These are phyloP conservation scores for Phaseolus lunatus DNA, from an alignment of 306 rosid genomes.

Conservation along the genomic window DNA sequence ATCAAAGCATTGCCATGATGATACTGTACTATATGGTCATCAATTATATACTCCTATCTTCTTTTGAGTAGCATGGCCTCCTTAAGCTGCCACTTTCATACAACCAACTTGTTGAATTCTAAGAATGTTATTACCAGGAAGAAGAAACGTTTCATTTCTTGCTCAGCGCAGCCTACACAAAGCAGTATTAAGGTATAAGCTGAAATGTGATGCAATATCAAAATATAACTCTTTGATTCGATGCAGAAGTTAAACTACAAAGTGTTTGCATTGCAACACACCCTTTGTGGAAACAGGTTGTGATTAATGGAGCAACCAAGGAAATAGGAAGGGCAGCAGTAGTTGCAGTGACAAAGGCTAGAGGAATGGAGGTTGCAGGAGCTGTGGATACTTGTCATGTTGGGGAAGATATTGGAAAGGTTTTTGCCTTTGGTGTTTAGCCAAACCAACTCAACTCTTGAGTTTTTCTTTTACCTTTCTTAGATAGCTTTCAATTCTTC, in stretches of 20 bases:
- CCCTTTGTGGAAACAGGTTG: constrained; percentile 55
- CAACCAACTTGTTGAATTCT: constrained; percentile 47
- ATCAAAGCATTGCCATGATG: background rate
- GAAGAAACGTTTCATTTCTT: constrained; percentile 51
- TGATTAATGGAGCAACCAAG: constrained; percentile 93
- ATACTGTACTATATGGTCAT: constrained; percentile 46
- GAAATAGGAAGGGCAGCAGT: constrained; percentile 95
- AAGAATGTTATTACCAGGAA: constrained; percentile 44
- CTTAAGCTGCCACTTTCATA: constrained; percentile 65
- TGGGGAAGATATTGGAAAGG: constrained; percentile 64
- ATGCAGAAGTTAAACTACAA: background rate
- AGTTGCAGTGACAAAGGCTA: constrained; percentile 75
- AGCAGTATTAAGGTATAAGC: constrained; percentile 74
- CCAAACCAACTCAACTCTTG: background rate
- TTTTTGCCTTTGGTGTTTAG: constrained; percentile 24
- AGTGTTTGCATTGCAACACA: background rate
- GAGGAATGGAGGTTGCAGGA: constrained; percentile 64
- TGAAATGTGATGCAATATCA: background rate
- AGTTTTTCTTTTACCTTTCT: background rate
- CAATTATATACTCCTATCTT: constrained; percentile 57
- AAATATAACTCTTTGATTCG: background rate
- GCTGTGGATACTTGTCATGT: constrained; percentile 52
- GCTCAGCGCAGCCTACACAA: constrained; percentile 70
- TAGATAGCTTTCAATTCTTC: background rate
- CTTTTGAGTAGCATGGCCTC: constrained; percentile 66